These are phyloP conservation scores for Clonostachys chloroleuca DNA, from an alignment of 2,329 filamentous ascomycete species.

Conservation along the genomic window DNA sequence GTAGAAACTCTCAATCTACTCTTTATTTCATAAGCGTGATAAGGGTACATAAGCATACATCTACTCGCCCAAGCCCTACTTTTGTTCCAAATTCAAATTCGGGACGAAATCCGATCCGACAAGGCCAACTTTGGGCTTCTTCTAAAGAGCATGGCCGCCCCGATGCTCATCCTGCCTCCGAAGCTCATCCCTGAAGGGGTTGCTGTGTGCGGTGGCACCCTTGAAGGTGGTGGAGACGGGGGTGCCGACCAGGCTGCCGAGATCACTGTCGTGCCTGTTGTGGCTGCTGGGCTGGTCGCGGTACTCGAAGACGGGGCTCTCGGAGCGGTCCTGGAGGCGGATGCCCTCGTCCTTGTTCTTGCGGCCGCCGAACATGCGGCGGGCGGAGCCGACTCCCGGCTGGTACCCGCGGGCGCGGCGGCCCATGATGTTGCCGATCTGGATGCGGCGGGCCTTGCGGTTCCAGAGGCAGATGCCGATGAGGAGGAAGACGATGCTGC, in stretches of 20 bases:
- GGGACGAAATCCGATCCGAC: too few species aligned
- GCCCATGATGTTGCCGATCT: conserved; percentile 47
- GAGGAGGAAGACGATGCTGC: conserved; percentile 39
- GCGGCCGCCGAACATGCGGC: conserved; percentile 25
- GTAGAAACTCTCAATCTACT: too few species aligned
- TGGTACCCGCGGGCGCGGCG: conserved; percentile 28
- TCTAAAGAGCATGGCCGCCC: too few species aligned
- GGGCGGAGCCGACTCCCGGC: conserved; percentile 33
- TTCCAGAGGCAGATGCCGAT: conserved; percentile 55
- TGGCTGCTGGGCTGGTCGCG: conserved; percentile 21
- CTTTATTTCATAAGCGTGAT: too few species aligned
- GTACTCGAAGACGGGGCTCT: conserved; percentile 10
- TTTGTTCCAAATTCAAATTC: too few species aligned
- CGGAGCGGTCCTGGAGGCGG: conserved; percentile 30
- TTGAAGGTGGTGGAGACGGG: conserved; percentile 36
- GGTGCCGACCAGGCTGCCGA: conserved; percentile 43
- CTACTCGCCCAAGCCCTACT: too few species aligned
- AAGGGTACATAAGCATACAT: too few species aligned
- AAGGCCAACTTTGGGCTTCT: too few species aligned
- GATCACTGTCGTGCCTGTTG: conserved; percentile 36
- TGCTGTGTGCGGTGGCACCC: conserved; percentile 21
- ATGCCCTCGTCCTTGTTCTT: conserved; percentile 29
- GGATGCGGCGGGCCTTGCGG: conserved; percentile 41
- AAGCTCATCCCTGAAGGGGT: conserved; percentile 46
- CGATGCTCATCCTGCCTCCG: conserved; percentile 35